Base-by-base conservation (phyloP, 2,329 filamentous ascomycete genomes). In the Talaromyces albobiverticillius region DNA sequence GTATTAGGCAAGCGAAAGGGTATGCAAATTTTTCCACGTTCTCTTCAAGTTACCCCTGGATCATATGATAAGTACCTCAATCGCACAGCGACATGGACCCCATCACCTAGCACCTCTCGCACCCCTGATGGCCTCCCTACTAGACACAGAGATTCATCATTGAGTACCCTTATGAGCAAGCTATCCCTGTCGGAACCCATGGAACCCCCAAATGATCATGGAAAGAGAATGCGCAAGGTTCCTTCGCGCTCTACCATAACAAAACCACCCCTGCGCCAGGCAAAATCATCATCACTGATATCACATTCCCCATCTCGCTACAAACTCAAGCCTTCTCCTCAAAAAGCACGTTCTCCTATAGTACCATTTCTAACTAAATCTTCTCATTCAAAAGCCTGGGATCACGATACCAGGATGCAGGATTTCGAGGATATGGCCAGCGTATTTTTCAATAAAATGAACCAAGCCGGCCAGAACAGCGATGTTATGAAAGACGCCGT, bases 321-420 rank as follows among this genome's bases (percentile, higher is more conserved):
- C 32, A 63, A 58, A 48, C 43, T 49, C 16, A 61, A 54, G 53
- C n/a, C n/a, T n/a, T 59, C 56, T 65, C 67, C 55, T 59, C 69
- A 61, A 66, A 70, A 60, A 56, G 61, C 60, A 58, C 65, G 58
- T 43, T 62, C 62, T 68, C 67, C 46, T 80, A 53, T 81, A 60
- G 69, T 68, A 13, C 64, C 68, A 1, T 92, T 81, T 76, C 77
- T 93, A 64, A 86, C 81, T 61, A 88, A 85, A 76, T 76, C 86
- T 78, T 90, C 91, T 85, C 87, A 89, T 80, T 74, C 72, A 73
- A 76, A 81, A 89, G 88, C 82, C 64, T 93, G 87, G 81, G 90
- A 96, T 68, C 84, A 91, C 61, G 86, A 91, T 62, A 83, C 83
- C 57, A 84, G 87, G 60, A 81, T 96, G 61, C 85, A 86, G 59